phyloP scores from a whole-genome alignment of 129 eudicot genomes.

The Artemisia annua region DNA sequence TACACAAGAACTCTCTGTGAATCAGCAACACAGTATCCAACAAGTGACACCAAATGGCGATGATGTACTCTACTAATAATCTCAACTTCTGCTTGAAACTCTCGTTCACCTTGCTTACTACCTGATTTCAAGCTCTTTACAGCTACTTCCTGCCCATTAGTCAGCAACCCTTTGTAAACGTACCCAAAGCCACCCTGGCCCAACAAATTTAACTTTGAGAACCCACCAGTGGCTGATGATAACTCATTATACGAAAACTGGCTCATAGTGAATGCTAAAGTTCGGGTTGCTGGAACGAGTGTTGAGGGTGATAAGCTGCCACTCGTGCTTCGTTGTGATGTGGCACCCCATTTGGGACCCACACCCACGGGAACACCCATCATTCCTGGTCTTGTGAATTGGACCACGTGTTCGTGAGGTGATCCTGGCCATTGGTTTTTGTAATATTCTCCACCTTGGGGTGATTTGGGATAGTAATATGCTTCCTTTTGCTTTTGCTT shows the following conservation, averaged over 20 bases:
- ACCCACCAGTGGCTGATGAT: slow-evolving; percentile 53
- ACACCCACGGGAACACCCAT: slow-evolving; percentile 32
- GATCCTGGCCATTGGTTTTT: slow-evolving; percentile 10
- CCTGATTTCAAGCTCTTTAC: slow-evolving; percentile 68
- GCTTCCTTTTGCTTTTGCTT: slow-evolving; percentile 24
- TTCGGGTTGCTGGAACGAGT: slow-evolving; percentile 22
- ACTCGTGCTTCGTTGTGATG: slow-evolving; percentile 21
- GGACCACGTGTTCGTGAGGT: slow-evolving; percentile 38
- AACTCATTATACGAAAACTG: slow-evolving; percentile 52
- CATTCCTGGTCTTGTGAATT: slow-evolving; percentile 33
- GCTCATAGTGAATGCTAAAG: slow-evolving; percentile 45
- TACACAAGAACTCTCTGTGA: slow-evolving; percentile 59
- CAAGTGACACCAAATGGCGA: slow-evolving; percentile 72
- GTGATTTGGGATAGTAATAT: slow-evolving; percentile 36
- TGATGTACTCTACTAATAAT: slow-evolving; percentile 71
- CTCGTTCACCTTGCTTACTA: slow-evolving; percentile 70
- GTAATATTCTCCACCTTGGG: slow-evolving; percentile 44
- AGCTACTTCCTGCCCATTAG: slow-evolving; percentile 56
- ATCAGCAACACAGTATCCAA: slow-evolving; percentile 64
- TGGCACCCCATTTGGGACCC: slow-evolving; percentile 34
- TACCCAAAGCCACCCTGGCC: slow-evolving; percentile 76
- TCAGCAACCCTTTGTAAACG: slow-evolving; percentile 57
- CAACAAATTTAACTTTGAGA: slow-evolving; percentile 42
- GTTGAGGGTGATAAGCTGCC: slow-evolving; percentile 14
- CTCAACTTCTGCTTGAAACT: slow-evolving; percentile 70